Evolutionary conservation across 2,329 filamentous ascomycete genomes (phyloP), one percentile per base, ranked within the genome.

Genomic region (Sporothrix inflata): DNA sequence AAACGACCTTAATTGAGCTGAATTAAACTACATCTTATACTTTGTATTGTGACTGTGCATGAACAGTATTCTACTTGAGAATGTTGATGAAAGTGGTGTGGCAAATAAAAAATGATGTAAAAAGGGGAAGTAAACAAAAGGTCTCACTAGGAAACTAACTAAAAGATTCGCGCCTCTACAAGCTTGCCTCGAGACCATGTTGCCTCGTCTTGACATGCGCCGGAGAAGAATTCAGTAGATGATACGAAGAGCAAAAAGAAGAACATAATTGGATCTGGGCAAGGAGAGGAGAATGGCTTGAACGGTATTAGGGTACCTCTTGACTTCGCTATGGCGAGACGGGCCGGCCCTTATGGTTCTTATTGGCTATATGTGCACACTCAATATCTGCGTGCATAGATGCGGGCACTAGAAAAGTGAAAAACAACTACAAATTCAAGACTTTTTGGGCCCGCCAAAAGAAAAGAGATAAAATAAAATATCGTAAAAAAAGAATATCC

Each of bases 71-170:
- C 14, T 47, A 6, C 45, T 19, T 47, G 45, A 47, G 30, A 34
- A 34, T 19, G 16, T 16, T 47, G 45, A 19, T 47, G 47, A 53
- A 57, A 12, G 12, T 19, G 53, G 14, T 12, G 27, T 57, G 53
- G 9, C n/a, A 24, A 24, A 14, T 42, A 21, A 42, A 42, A 42
- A 42, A 47, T 47, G 30, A 19, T 34, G 53, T 27, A 57, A 61
- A 40, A 61, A 45, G 12, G 60, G 38, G 60, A n/a, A 45, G 60
- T 65, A 45, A 65, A 65, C 60, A 65, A 45, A 27, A 9, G n/a
- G 12, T 42, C 34, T 45, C 8, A 45, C 38, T 27, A 65, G 2
- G 12, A 21, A 14, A 1, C 5, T 21, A 27, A 12, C 55, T 14
- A 30, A 16, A 21, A 16, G 51, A 34, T n/a, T 34, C 6, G 27